Percentiles rank a stretch among this genome's conserved stretches.
These are phyloP conservation scores for Crithidia bombi DNA, from an alignment of 208 protist species.

Conservation along the genomic window DNA sequence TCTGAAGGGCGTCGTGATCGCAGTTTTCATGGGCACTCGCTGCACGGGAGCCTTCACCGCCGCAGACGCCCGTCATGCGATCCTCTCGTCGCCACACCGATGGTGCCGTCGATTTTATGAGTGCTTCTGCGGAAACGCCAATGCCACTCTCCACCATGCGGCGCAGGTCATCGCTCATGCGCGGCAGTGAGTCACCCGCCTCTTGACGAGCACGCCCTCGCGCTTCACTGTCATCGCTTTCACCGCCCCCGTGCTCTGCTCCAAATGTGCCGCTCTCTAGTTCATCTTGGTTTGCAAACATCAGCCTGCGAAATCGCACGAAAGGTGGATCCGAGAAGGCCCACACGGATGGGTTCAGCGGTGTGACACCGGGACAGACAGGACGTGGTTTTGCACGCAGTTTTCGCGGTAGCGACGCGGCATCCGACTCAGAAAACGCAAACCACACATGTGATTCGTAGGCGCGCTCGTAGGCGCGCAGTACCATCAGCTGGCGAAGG, in stretches of 20 bases:
- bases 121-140: constrained; percentile 1
- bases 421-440: neutral
- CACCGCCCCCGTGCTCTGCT: neutral
- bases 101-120: neutral
- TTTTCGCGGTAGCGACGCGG: neutral
- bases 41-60: neutral
- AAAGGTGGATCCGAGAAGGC: constrained; percentile 3
- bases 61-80: neutral
- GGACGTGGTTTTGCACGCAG: neutral
- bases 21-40: neutral
- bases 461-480: constrained; percentile 65
- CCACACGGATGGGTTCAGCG: neutral
- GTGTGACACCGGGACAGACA: neutral
- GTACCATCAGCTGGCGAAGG: constrained; percentile 44
- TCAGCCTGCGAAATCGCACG: constrained; percentile 10
- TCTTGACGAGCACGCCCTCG: no score
- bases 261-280: neutral
- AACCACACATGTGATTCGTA: constrained; percentile 60
- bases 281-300: constrained; percentile 37
- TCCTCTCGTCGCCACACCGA: neutral
- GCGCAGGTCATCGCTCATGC: neutral
- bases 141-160: constrained; percentile 7
- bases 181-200: neutral
- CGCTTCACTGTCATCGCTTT: neutral
- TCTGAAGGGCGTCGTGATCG: neutral